phyloP scores from a whole-genome alignment of 73 alveolate species.

The Paramecium pentaurelia region DNA sequence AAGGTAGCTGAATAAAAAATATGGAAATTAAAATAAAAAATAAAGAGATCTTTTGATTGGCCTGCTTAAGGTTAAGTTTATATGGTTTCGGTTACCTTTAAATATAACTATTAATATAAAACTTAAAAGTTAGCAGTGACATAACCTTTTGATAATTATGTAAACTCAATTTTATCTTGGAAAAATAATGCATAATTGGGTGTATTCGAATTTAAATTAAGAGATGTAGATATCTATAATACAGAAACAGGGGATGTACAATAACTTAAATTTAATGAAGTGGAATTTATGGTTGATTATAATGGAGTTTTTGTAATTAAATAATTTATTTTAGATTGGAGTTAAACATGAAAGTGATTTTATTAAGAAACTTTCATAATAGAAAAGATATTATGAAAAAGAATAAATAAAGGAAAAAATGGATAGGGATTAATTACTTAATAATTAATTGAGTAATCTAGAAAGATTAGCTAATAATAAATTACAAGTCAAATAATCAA shows the following conservation, averaged over 20 bases:
- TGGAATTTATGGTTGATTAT: constrained; percentile 41
- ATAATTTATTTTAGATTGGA: background rate
- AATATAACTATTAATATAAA: background rate
- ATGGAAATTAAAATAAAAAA: background rate
- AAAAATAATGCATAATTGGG: background rate
- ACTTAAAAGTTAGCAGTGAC: constrained; percentile 2
- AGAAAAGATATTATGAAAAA: background rate
- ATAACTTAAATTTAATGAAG: background rate
- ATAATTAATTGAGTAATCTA: background rate
- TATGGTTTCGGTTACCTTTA: background rate
- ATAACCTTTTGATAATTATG: constrained; percentile 30
- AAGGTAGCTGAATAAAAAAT: background rate
- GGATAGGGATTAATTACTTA: background rate
- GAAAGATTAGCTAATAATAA: constrained; percentile 2
- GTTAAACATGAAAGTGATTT: constrained; percentile 38
- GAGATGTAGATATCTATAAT: background rate
- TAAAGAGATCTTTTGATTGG: background rate
- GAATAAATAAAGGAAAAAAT: background rate
- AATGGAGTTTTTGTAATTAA: constrained; percentile 37
- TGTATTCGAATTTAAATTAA: constrained; percentile 3
- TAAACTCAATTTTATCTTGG: constrained; percentile 26
- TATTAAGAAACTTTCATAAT: background rate
- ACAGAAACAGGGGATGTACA: background rate
- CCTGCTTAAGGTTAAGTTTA: background rate
- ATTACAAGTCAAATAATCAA: background rate